These are phyloP conservation scores for Fusarium sp. DNA, from an alignment of 2,329 filamentous ascomycete genomes.

Conservation along the genomic window DNA sequence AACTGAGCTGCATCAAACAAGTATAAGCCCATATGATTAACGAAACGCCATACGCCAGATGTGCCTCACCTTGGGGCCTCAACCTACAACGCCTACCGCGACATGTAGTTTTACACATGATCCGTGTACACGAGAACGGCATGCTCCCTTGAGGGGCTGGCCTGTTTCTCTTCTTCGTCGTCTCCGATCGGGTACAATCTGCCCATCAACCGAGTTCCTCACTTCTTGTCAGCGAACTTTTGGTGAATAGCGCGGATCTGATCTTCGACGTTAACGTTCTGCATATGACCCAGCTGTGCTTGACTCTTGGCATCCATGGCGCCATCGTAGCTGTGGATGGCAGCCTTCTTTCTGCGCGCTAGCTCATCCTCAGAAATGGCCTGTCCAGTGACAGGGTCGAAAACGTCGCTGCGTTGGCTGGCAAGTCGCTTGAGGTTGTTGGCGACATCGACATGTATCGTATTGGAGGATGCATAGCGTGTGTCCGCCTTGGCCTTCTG, in stretches of 20 bases:
- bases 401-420: conserved; percentile 87
- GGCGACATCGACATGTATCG: conserved; percentile 86
- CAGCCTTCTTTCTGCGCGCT: conserved; percentile 79
- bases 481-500: conserved; percentile 90
- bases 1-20: conserved; percentile 39
- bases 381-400: conserved; percentile 77
- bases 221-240: conserved; percentile 58
- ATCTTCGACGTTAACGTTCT: conserved; percentile 82
- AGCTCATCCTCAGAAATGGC: conserved; percentile 77
- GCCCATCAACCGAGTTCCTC: conserved; percentile 10
- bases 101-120: conserved; percentile 20
- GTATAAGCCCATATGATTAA: conserved; percentile 40
- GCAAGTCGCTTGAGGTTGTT: conserved; percentile 96
- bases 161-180: neutral
- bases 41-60: conserved; percentile 40
- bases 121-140: conserved; percentile 2
- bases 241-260: conserved; percentile 76
- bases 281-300: conserved; percentile 66
- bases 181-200: conserved; percentile 1
- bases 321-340: conserved; percentile 71
- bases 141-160: neutral
- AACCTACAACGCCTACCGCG: conserved; percentile 35
- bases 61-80: conserved; percentile 42
- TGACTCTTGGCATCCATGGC: conserved; percentile 67
- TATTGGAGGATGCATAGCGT: conserved; percentile 84